A percentile compares a stretch with the other conserved stretches of the same genome.
Conservation (phyloP, 148 eudicot genomes). For the Simmondsia chinensis region DNA sequence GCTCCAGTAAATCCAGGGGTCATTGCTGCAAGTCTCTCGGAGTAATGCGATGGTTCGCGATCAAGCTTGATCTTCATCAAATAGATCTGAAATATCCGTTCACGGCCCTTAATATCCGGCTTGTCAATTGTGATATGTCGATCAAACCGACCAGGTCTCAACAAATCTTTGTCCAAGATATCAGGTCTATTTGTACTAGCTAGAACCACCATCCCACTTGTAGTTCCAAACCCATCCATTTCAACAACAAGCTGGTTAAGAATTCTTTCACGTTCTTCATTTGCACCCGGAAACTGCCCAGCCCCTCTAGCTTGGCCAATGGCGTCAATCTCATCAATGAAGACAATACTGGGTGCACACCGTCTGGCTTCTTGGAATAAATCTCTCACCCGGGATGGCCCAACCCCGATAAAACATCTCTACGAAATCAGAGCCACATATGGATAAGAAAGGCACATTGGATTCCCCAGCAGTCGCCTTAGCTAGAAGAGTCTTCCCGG, state of each 20-base stretch:
- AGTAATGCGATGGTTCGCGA: conserved; percentile 34
- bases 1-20: conserved; percentile 75
- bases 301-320: conserved; percentile 56
- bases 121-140: conserved; percentile 48
- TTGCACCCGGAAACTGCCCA: conserved; percentile 41
- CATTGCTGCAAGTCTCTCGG: conserved; percentile 53
- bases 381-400: conserved; percentile 58
- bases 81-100: conserved; percentile 53
- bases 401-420: conserved; percentile 81
- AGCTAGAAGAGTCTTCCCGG: no score
- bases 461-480: conserved; percentile 73
- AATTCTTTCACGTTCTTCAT: conserved; percentile 59
- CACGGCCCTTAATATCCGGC: no score
- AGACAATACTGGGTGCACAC: conserved; percentile 56
- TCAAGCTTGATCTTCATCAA: conserved; percentile 53
- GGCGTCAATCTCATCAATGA: conserved; percentile 70
- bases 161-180: conserved; percentile 50
- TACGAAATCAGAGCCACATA: conserved; percentile 57
- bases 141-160: conserved; percentile 61
- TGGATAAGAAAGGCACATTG: conserved; percentile 56
- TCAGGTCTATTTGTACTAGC: conserved; percentile 63
- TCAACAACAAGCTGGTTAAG: conserved; percentile 63
- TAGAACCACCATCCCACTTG: conserved; percentile 50
- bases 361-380: conserved; percentile 56
- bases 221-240: conserved; percentile 65